Evolutionary conservation across 176 grass and related monocot genomes (phyloP).

Genomic region (Microstegium vimineum): DNA sequence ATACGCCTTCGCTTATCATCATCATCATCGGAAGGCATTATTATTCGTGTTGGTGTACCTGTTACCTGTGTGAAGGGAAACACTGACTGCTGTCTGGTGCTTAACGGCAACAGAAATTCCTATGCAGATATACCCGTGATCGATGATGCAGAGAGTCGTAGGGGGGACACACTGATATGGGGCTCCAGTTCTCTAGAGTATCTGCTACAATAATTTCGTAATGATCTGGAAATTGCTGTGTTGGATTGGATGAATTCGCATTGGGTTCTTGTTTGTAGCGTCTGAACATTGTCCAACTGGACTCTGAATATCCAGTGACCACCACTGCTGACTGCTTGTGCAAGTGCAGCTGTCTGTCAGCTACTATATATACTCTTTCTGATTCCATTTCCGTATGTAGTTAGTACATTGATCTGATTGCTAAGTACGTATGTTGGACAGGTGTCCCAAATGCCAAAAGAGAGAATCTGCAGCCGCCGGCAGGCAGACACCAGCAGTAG

Average conservation of each 20-base stretch:
- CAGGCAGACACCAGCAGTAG: constrained; percentile 1
- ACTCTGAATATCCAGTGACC: neutral
- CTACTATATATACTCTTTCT: neutral
- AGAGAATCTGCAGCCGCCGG: constrained; percentile 30
- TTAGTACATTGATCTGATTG: neutral
- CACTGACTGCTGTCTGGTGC: constrained; percentile 10
- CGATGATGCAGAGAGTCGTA: neutral
- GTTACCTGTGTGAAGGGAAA: neutral
- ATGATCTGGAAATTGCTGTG: neutral
- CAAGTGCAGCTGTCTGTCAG: neutral
- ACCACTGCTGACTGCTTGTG: neutral
- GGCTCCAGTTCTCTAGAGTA: too few relatives aligned
- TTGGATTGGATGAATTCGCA: neutral
- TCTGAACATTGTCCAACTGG: neutral
- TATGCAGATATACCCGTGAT: neutral
- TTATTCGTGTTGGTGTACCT: constrained; percentile 17
- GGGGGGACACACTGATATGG: too few relatives aligned
- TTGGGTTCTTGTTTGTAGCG: neutral
- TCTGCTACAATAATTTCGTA: neutral
- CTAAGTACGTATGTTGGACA: neutral
- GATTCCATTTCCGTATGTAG: neutral
- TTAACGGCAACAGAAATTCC: constrained; percentile 15
- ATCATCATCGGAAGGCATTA: neutral
- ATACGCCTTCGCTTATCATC: neutral
- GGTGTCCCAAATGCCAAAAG: constrained; percentile 1